Evolutionary conservation across 2,329 filamentous ascomycete genomes (phyloP), one percentile per base, ranked within the genome.

Genomic region (Epicoccum nigrum): DNA sequence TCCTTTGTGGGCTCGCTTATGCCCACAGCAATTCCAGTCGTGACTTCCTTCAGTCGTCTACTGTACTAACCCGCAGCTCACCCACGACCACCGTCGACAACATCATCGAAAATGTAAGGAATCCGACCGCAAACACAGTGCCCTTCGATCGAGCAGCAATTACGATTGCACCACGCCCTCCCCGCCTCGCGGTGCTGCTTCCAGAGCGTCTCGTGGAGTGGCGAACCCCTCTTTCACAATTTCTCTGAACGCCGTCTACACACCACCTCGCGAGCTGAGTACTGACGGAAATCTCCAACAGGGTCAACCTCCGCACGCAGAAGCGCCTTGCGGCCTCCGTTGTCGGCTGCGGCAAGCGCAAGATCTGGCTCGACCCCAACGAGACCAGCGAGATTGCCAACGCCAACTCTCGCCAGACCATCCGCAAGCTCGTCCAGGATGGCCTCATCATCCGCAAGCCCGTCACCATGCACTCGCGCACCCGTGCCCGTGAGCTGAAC

Each of bases 361-460:
- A 99, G 90, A 96, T 99, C 84, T 99, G 94, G 94, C 92, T 99
- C 79, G 94, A 99, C 83, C 94, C 94, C 81, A 97, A 95, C 81
- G 94, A 99, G 86, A 87, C 92, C 83, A 94, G 83, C 86, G 94
- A 99, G 84, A 99, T 99, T 84, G 92, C 90, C 85, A 97, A 97
- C 82, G 94, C 94, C 88, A 99, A 99, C 90, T 97, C 93, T 75
- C 93, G 94, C 77, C 93, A 97, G 86, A 97, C 93, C 73, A 89
- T 99, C 87, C 93, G 95, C 85, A 99, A 99, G 86, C 90, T 99
- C 81, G 88, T 97, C 78, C 85, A 89, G 82, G 95, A 99, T 96
- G 95, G 94, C 83, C 90, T 99, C 79, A 99, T 99, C 84, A 99
- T 99, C 87, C 90, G 90, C 86, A 99, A 99, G 88, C 95, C 95